Evolutionary conservation across 164 flowering plant species (phyloP), one percentile per base, ranked within the genome.

Genomic region (Vitis riparia): DNA sequence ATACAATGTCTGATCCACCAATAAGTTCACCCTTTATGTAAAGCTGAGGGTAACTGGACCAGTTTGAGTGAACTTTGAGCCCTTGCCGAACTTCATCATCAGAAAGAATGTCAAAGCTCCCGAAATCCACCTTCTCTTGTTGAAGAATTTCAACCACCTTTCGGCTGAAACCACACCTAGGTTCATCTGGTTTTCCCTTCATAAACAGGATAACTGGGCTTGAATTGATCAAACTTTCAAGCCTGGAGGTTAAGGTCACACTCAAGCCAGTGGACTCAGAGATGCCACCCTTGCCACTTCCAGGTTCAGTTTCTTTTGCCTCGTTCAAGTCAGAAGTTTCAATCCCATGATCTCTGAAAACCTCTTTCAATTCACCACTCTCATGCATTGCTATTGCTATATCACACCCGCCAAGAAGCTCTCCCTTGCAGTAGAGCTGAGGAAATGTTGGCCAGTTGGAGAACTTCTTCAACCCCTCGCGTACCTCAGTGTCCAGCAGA

Each of bases 361-460:
- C 87, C 57, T 92, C 92, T 67, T 82, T 81, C 10, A 92, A 74
- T 77, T 95, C 98, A 63, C 98, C 99, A 70, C 86, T 87, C 74
- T 89, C 91, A 56, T 94, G 97, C 99, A 92, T 91, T 17, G 96
- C 91, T 71, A 83, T 82, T 49, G 59, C 88, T 67, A 95, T 95
- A 74, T 91, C 99, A 77, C 83, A 87, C 47, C 97, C 98, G 66
- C 99, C 98, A 68, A 95, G 82, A 71, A 95, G 90, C 71, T 95
- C 97, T 56, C 98, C 95, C 70, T 90, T 93, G 86, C 89, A 90
- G 68, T 86, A 93, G 13, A 93, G 94, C 75, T 95, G 99, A 78
- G 99, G 98, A 75, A 75, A 93, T 9, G 98, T 95, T 37, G 98
- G 98, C 97, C 98, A 95, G 73, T 93, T 93, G 32, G 94, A 85